Conservation (phyloP, 2,329 filamentous ascomycete species). For the Diaporthe sp. region DNA sequence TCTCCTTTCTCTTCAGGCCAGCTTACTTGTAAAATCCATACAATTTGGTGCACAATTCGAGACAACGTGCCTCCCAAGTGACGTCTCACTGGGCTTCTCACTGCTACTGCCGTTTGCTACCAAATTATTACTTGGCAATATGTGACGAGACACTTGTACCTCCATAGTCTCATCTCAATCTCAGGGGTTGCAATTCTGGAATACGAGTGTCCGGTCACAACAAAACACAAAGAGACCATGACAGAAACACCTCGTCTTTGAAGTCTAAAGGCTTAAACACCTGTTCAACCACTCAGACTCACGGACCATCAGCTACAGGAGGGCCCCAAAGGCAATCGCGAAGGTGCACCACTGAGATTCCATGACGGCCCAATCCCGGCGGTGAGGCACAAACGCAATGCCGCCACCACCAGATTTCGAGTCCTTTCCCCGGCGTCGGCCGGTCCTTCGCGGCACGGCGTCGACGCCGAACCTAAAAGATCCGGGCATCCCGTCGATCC, state of each 20-base stretch:
- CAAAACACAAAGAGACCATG: neutral
- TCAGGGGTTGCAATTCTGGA: conserved; percentile 20
- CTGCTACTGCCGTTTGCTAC: neutral
- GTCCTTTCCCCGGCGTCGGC: conserved; percentile 10
- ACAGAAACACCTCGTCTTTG: neutral
- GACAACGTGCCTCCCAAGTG: too few relatives aligned
- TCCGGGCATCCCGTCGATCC: neutral
- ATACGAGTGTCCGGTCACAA: conserved; percentile 6
- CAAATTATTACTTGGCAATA: neutral
- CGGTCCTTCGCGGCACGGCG: neutral
- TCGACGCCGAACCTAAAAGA: conserved; percentile 20
- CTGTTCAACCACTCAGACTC: neutral
- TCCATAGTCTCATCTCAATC: neutral
- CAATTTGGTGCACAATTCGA: too few relatives aligned
- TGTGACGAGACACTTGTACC: conserved; percentile 7
- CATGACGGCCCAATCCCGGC: neutral
- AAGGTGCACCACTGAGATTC: neutral
- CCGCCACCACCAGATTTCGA: conserved; percentile 12
- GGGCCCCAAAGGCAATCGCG: neutral
- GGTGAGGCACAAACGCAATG: neutral
- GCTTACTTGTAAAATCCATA: too few relatives aligned
- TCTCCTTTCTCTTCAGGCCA: too few relatives aligned
- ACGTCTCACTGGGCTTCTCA: too few relatives aligned
- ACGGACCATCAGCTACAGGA: neutral
- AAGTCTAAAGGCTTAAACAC: neutral